A percentile compares a stretch with the other conserved stretches of the same genome.
Evolutionary conservation across 2,329 filamentous ascomycete genomes (phyloP).

Genomic region (Venturia effusa): DNA sequence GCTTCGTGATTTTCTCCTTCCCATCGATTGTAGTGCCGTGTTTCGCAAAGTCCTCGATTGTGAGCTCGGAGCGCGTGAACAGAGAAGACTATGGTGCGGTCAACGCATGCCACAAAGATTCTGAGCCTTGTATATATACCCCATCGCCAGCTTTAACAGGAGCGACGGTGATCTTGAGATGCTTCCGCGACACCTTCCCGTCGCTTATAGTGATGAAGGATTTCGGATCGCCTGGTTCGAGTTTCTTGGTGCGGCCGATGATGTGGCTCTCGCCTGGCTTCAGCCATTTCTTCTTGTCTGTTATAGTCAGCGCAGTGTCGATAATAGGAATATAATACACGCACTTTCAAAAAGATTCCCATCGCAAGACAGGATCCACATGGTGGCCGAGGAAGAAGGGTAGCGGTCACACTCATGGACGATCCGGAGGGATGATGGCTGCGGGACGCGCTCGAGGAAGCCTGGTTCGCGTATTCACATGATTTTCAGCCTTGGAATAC

Average conservation of each 20-base stretch:
- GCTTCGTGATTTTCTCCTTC: slow-evolving; percentile 50
- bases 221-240: not conserved
- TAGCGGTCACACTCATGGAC: not conserved
- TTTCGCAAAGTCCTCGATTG: slow-evolving; percentile 69
- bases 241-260: slow-evolving; percentile 6
- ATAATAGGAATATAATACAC: not conserved
- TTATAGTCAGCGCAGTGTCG: not conserved
- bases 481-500: not conserved
- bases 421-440: not conserved
- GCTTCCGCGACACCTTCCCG: slow-evolving; percentile 79
- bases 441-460: not conserved
- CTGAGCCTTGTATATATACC: slow-evolving; percentile 32
- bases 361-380: slow-evolving; percentile 10
- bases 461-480: not conserved
- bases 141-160: slow-evolving; percentile 55
- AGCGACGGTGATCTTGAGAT: slow-evolving; percentile 67
- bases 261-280: slow-evolving; percentile 3
- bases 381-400: not conserved
- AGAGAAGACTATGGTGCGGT: slow-evolving; percentile 43
- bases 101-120: not conserved
- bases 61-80: slow-evolving; percentile 56
- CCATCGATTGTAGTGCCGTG: slow-evolving; percentile 73
- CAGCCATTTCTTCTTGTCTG: slow-evolving; percentile 11
- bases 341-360: slow-evolving; percentile 1
- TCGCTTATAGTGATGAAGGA: slow-evolving; percentile 38